phyloP scores from a whole-genome alignment of 2,329 filamentous ascomycete genomes.

The Ambrosiella beaveri region DNA sequence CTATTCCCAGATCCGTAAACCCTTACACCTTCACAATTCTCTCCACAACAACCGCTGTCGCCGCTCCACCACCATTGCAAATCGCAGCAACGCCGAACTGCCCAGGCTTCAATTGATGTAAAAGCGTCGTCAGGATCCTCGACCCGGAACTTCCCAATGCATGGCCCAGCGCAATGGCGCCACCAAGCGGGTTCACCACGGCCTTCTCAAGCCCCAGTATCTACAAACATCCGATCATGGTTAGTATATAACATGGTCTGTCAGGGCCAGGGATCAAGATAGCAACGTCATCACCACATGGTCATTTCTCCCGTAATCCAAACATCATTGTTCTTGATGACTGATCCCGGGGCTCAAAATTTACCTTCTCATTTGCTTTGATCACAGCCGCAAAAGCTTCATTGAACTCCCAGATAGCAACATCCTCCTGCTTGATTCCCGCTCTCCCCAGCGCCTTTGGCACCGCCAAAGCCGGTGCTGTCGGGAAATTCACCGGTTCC shows the following conservation, averaged over 20 bases:
- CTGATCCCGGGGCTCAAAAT: not conserved
- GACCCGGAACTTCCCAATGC: conserved; percentile 87
- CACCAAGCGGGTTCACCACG: conserved; percentile 73
- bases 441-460: conserved; percentile 77
- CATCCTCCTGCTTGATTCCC: conserved; percentile 78
- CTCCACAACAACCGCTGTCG: conserved; percentile 83
- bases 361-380: conserved; percentile 76
- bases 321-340: not conserved
- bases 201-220: conserved; percentile 66
- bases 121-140: conserved; percentile 71
- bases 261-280: not conserved
- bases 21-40: conserved; percentile 45
- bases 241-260: not conserved
- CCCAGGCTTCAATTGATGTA: conserved; percentile 80
- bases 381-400: conserved; percentile 94
- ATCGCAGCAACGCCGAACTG: conserved; percentile 94
- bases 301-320: not conserved
- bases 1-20: no score
- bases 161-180: conserved; percentile 82
- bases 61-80: conserved; percentile 89
- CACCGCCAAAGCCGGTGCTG: conserved; percentile 83
- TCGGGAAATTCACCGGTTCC: conserved; percentile 82
- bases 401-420: conserved; percentile 95
- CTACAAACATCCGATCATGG: conserved; percentile 21
- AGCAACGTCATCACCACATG: not conserved